Percentiles rank a stretch among this genome's conserved stretches.
phyloP scores from a whole-genome alignment of 2,329 filamentous ascomycete species.

The Venturia pyrina region DNA sequence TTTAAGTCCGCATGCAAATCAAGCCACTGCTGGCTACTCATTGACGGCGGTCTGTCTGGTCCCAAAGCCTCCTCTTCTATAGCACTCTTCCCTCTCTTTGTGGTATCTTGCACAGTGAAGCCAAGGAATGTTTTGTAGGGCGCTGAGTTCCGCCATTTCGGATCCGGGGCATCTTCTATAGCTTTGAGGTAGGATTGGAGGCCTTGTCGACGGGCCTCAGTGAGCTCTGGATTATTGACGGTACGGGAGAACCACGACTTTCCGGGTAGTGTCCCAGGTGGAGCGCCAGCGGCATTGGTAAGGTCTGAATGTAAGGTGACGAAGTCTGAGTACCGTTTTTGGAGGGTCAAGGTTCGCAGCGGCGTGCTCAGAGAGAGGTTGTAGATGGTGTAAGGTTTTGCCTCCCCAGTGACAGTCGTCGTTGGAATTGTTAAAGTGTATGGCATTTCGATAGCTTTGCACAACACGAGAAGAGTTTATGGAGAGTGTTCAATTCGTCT shows the following conservation, averaged over 20 bases:
- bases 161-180: conserved; percentile 64
- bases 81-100: conserved; percentile 4
- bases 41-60: conserved; percentile 26
- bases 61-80: conserved; percentile 16
- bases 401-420: conserved; percentile 36
- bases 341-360: conserved; percentile 62
- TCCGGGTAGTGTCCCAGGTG: conserved; percentile 56
- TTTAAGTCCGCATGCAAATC: conserved; percentile 69
- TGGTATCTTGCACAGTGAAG: conserved; percentile 28
- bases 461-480: too few species aligned
- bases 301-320: conserved; percentile 54
- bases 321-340: conserved; percentile 80
- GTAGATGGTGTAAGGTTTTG: conserved; percentile 66
- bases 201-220: conserved; percentile 56
- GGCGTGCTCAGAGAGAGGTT: conserved; percentile 69
- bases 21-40: conserved; percentile 62
- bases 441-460: conserved; percentile 24
- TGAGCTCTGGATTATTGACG: conserved; percentile 56
- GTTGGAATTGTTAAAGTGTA: conserved; percentile 36
- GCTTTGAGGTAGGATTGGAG: conserved; percentile 63
- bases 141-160: conserved; percentile 62
- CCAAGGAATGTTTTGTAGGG: conserved; percentile 67
- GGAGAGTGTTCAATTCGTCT: neutral
- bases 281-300: conserved; percentile 50
- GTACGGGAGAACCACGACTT: conserved; percentile 70